Conservation (phyloP, 2,329 filamentous ascomycete species). For the Teratosphaeriaceae sp. region DNA sequence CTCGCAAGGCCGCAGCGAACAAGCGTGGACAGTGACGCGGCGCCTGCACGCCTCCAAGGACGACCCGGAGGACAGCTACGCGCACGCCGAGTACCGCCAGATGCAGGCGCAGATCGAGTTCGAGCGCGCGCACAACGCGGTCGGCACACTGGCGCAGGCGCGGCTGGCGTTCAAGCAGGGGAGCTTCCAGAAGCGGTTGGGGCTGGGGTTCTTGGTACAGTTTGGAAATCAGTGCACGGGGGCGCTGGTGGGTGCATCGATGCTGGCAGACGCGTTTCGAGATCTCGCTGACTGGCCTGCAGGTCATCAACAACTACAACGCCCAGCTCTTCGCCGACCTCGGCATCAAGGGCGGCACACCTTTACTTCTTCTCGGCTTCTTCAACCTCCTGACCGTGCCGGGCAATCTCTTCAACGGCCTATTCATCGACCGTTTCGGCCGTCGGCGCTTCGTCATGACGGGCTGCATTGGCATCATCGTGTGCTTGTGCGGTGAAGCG, state of each 20-base stretch:
- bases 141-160: constrained; percentile 5
- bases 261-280: not conserved
- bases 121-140: constrained; percentile 5
- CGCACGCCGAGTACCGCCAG: constrained; percentile 4
- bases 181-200: constrained; percentile 5
- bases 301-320: constrained; percentile 5
- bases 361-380: constrained; percentile 35
- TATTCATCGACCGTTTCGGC: constrained; percentile 6
- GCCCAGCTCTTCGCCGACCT: constrained; percentile 26
- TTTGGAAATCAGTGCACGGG: constrained; percentile 8
- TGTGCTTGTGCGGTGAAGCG: not conserved
- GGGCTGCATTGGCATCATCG: not conserved
- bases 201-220: constrained; percentile 6
- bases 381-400: constrained; percentile 29
- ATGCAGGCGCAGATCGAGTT: constrained; percentile 5
- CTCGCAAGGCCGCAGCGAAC: constrained; percentile 35
- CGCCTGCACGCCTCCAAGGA: constrained; percentile 30
- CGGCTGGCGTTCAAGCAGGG: constrained; percentile 5
- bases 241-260: not conserved
- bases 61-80: constrained; percentile 1
- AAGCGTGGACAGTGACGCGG: constrained; percentile 34
- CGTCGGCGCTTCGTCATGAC: constrained; percentile 4
- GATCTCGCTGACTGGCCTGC: not conserved
- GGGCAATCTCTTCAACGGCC: constrained; percentile 4
- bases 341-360: constrained; percentile 31